Conservation (phyloP, 257 asterid genomes). For the Solanum pinnatisectum region DNA sequence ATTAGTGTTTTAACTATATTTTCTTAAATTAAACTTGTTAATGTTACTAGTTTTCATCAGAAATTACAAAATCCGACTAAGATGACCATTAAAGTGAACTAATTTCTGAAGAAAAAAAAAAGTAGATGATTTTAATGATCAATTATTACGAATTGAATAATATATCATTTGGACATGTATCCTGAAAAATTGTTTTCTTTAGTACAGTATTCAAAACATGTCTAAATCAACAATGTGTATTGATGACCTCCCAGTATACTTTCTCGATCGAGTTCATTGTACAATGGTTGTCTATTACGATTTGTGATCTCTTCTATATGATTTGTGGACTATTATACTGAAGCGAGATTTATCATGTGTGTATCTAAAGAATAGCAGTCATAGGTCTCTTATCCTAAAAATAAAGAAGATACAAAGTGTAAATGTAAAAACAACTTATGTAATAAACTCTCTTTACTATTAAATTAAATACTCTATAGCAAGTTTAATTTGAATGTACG, state of each 20-base stretch:
- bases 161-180: background rate
- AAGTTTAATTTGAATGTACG: background rate
- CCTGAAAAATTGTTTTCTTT: no score
- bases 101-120: background rate
- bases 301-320: background rate
- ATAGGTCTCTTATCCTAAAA: background rate
- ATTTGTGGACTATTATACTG: background rate
- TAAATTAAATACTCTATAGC: background rate
- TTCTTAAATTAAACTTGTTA: background rate
- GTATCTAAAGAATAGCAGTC: background rate
- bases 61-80: background rate
- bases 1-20: no score
- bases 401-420: background rate
- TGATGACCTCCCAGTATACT: background rate
- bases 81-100: background rate
- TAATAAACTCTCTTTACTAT: background rate
- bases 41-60: background rate
- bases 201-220: background rate
- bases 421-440: background rate
- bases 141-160: background rate
- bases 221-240: background rate
- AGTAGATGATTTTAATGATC: background rate
- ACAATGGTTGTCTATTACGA: background rate
- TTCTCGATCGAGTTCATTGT: background rate
- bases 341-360: background rate